phyloP scores from a whole-genome alignment of 2,329 filamentous ascomycete species.

The Xylariaceae sp. region DNA sequence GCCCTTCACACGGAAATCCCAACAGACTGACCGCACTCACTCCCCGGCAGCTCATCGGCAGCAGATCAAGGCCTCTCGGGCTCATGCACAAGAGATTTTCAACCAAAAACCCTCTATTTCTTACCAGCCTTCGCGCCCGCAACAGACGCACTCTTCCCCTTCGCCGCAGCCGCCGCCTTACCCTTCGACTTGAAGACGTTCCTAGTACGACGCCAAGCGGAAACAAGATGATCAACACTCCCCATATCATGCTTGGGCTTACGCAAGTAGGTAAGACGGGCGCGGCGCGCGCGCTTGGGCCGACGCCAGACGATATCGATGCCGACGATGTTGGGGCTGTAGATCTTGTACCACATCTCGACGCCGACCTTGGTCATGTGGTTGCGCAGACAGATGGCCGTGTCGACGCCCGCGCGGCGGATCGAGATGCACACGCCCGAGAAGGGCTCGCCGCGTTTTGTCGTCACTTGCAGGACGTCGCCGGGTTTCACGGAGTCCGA shows the following conservation, averaged over 20 bases:
- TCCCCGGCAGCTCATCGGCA: too few species aligned
- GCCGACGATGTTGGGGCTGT: constrained; percentile 79
- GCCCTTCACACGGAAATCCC: too few species aligned
- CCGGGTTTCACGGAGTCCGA: constrained; percentile 75
- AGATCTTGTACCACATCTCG: constrained; percentile 98
- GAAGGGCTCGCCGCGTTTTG: constrained; percentile 77
- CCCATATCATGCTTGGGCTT: constrained; percentile 83
- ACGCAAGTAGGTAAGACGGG: constrained; percentile 86
- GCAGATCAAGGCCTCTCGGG: neutral
- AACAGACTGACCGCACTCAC: neutral
- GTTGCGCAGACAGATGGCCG: constrained; percentile 78
- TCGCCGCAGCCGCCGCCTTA: constrained; percentile 3
- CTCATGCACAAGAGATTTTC: neutral
- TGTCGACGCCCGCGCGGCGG: constrained; percentile 81
- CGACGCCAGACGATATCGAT: constrained; percentile 90
- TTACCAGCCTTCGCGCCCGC: constrained; percentile 4
- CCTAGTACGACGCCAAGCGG: constrained; percentile 46
- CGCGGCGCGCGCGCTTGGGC: constrained; percentile 78
- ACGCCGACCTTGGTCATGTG: constrained; percentile 81
- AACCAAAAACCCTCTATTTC: constrained; percentile 3
- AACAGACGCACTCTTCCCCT: neutral
- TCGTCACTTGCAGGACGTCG: constrained; percentile 86
- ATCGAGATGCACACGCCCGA: constrained; percentile 84
- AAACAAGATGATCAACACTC: constrained; percentile 74
- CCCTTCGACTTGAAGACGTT: constrained; percentile 36